A percentile compares a stretch with the other conserved stretches of the same genome.
Evolutionary conservation across 177 flowering plant genomes (phyloP).

Genomic region (Tripterygium wilfordii): DNA sequence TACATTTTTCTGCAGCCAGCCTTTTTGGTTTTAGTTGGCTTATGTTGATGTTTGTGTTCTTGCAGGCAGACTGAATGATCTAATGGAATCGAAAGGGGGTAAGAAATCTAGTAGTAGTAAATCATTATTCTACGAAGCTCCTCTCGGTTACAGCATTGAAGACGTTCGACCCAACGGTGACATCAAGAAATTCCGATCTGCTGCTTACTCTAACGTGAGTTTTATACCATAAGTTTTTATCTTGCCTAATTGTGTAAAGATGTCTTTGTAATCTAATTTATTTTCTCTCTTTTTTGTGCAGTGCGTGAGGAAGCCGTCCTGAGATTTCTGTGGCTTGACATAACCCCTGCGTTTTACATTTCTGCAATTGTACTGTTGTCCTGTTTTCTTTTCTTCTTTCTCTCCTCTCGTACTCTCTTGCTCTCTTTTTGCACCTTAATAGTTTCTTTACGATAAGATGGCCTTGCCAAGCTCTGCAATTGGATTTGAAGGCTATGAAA

Average conservation of each 20-base stretch:
- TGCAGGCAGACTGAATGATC: constrained; percentile 40
- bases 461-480: constrained; percentile 36
- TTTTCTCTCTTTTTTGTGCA: constrained; percentile 29
- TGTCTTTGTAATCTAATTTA: background rate
- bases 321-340: constrained; percentile 20
- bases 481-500: constrained; percentile 55
- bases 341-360: constrained; percentile 13
- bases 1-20: background rate
- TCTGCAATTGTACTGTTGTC: background rate
- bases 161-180: constrained; percentile 76
- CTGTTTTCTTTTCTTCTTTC: constrained; percentile 10
- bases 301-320: constrained; percentile 83
- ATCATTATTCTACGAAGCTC: constrained; percentile 64
- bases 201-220: constrained; percentile 89
- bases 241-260: background rate
- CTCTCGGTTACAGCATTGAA: constrained; percentile 78
- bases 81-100: constrained; percentile 69
- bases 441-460: constrained; percentile 18
- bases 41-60: constrained; percentile 3
- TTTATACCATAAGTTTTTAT: background rate
- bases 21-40: background rate
- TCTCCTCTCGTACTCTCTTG: constrained; percentile 8
- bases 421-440: background rate
- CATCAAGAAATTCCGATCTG: constrained; percentile 76
- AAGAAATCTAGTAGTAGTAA: constrained; percentile 51